A percentile compares a stretch with the other conserved stretches of the same genome.
These are phyloP conservation scores for Panicum miliaceum DNA, from an alignment of 176 grass and related monocot species.

Conservation along the genomic window DNA sequence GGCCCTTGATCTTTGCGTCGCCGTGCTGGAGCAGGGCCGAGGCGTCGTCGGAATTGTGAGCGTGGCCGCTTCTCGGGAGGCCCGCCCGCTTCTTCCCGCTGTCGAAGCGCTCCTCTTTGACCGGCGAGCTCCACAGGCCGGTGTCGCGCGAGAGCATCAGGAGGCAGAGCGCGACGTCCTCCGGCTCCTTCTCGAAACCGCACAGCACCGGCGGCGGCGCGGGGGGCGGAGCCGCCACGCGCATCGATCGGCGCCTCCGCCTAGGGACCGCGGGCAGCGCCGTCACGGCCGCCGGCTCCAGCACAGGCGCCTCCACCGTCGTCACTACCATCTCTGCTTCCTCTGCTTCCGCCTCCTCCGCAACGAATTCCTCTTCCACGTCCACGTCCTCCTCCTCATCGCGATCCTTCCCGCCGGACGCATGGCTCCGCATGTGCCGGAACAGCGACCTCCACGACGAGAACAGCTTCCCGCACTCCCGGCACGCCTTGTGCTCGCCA, in stretches of 20 bases:
- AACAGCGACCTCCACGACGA: conserved; percentile 53
- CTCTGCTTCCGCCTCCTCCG: conserved; percentile 15
- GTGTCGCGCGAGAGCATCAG: conserved; percentile 73
- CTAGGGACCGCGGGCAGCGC: conserved; percentile 35
- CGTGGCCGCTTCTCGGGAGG: conserved; percentile 25
- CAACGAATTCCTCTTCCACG: conserved; percentile 4
- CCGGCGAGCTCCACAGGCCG: conserved; percentile 36
- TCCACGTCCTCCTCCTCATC: conserved; percentile 18
- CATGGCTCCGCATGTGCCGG: conserved; percentile 63
- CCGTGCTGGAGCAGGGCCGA: neutral
- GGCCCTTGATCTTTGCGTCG: conserved; percentile 25
- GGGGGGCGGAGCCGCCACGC: conserved; percentile 41
- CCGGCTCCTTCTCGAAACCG: conserved; percentile 51
- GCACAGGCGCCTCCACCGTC: conserved; percentile 1
- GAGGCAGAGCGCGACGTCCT: conserved; percentile 69
- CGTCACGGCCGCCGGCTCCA: neutral
- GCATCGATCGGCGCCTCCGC: conserved; percentile 47
- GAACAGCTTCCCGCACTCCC: conserved; percentile 63
- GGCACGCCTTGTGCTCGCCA: conserved; percentile 41
- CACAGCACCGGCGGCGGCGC: conserved; percentile 33
- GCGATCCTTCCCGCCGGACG: conserved; percentile 7
- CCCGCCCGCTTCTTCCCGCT: neutral
- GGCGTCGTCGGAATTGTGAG: conserved; percentile 36
- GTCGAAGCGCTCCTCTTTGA: conserved; percentile 3
- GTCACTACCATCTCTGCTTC: neutral